Conservation (phyloP, 2,329 filamentous ascomycete genomes). For the Sporothrix dimorphospora region DNA sequence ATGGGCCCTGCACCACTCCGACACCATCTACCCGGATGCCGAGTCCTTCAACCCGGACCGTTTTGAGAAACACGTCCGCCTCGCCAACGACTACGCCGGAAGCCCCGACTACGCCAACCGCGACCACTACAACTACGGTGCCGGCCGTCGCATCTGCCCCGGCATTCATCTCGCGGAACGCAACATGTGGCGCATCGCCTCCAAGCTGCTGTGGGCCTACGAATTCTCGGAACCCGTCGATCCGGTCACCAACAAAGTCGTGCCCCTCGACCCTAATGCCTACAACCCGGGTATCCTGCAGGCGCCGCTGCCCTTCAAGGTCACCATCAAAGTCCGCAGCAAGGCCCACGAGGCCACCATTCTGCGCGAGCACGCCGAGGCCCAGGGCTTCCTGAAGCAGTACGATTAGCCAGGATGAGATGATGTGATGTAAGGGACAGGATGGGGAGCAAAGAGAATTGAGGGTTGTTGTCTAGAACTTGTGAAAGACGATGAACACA, state of each 20-base stretch:
- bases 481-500: too few relatives aligned
- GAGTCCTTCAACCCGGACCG: not conserved
- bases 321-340: not conserved
- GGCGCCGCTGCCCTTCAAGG: not conserved
- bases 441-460: too few relatives aligned
- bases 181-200: not conserved
- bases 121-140: conserved; percentile 3
- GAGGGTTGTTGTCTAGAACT: too few relatives aligned
- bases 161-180: not conserved
- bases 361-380: conserved; percentile 1
- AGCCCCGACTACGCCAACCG: conserved; percentile 1
- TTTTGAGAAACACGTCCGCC: not conserved
- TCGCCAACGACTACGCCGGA: conserved; percentile 8
- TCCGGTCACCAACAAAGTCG: not conserved
- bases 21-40: not conserved
- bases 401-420: too few relatives aligned
- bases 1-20: not conserved
- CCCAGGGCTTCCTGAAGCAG: conserved; percentile 3
- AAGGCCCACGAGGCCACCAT: not conserved
- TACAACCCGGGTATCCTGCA: not conserved
- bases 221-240: not conserved
- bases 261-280: not conserved
- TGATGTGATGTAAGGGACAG: too few relatives aligned
- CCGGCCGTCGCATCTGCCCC: conserved; percentile 5
- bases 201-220: conserved; percentile 4